Conservation (phyloP, 495 filamentous ascomycete species). For the Elasticomyces elasticus region DNA sequence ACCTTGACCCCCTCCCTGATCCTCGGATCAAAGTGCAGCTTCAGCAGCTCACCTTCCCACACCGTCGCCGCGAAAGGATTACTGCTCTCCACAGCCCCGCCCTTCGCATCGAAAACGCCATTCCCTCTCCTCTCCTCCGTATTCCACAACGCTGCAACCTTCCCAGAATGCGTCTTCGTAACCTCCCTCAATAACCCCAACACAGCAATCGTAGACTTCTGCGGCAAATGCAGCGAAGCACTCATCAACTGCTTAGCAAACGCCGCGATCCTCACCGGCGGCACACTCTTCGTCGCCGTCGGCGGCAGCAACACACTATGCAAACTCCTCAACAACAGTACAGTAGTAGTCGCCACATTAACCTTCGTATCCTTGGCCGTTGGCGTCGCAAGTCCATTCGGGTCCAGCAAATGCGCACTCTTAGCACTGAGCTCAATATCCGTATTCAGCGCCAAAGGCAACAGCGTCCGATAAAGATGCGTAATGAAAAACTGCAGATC, state of each 20-base stretch:
- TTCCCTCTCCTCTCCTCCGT: slow-evolving; percentile 87
- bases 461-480: slow-evolving; percentile 77
- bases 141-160: slow-evolving; percentile 65
- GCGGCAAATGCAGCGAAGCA: slow-evolving; percentile 70
- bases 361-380: slow-evolving; percentile 45
- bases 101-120: slow-evolving; percentile 51
- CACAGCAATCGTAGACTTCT: slow-evolving; percentile 72
- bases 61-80: slow-evolving; percentile 84
- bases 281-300: slow-evolving; percentile 46
- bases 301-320: slow-evolving; percentile 64
- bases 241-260: slow-evolving; percentile 90
- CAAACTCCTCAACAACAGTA: slow-evolving; percentile 78
- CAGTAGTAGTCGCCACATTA: slow-evolving; percentile 85
- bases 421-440: slow-evolving; percentile 79
- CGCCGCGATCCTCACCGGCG: slow-evolving; percentile 69
- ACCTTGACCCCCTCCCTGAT: slow-evolving; percentile 64
- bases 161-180: slow-evolving; percentile 57
- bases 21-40: slow-evolving; percentile 75
- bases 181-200: slow-evolving; percentile 66
- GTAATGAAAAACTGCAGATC: slow-evolving; percentile 92
- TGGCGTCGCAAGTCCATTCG: slow-evolving; percentile 39
- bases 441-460: slow-evolving; percentile 64
- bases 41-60: slow-evolving; percentile 87
- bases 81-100: slow-evolving; percentile 59
- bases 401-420: slow-evolving; percentile 73